These are phyloP conservation scores for Jimgerdemannia flammicorona DNA, from an alignment of 192 early-diverging fungal species.

Conservation along the genomic window DNA sequence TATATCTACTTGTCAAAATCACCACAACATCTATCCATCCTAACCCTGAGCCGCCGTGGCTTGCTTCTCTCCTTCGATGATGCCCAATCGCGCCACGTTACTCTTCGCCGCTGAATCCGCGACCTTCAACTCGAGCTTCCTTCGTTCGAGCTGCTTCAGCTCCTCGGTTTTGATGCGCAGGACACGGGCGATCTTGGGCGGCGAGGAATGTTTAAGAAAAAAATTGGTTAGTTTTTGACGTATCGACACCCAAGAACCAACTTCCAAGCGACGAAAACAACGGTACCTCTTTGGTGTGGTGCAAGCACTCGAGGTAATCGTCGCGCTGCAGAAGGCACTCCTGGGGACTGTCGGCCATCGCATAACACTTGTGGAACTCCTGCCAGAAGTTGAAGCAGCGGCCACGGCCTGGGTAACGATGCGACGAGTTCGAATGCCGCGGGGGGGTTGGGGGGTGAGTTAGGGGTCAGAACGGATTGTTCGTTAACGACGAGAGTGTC, in stretches of 20 bases:
- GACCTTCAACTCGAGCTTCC: slow-evolving; percentile 41
- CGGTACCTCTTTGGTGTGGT: slow-evolving; percentile 90
- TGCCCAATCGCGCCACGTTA: slow-evolving; percentile 47
- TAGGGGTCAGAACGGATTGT: background rate
- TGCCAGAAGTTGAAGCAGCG: slow-evolving; percentile 98
- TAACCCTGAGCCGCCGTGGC: background rate
- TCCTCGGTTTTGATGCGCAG: slow-evolving; percentile 47
- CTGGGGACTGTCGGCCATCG: slow-evolving; percentile 66
- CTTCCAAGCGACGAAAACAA: background rate
- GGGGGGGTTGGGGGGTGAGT: background rate
- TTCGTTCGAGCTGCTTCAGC: slow-evolving; percentile 46
- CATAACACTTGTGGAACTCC: slow-evolving; percentile 94
- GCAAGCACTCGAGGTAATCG: slow-evolving; percentile 96
- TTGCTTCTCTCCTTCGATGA: slow-evolving; percentile 32
- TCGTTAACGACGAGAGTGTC: background rate
- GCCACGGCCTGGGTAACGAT: slow-evolving; percentile 57
- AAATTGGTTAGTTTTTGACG: background rate
- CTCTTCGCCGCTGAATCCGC: slow-evolving; percentile 43
- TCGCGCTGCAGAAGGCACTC: slow-evolving; percentile 81
- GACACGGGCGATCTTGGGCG: slow-evolving; percentile 43
- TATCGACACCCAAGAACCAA: background rate
- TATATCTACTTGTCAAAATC: no score
- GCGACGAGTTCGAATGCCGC: no score
- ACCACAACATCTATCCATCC: background rate
- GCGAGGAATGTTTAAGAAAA: background rate